phyloP scores from a whole-genome alignment of 352 stramenopile genomes.

The Globisporangium paroecandrum region DNA sequence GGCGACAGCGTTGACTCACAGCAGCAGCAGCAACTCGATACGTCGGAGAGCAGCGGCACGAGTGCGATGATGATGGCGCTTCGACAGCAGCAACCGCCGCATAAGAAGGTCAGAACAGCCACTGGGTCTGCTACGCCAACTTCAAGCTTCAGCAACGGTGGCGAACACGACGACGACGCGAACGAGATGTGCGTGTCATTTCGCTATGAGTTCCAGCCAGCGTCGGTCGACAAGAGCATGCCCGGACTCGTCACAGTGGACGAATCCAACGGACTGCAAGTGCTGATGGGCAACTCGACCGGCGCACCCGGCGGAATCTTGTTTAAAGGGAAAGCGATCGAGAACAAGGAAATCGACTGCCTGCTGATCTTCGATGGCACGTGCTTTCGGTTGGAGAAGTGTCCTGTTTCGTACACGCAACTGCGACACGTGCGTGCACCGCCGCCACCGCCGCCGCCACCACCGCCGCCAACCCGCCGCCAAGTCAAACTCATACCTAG shows the following conservation, averaged over 20 bases:
- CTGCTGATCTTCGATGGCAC: conserved; percentile 75
- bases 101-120: background rate
- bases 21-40: background rate
- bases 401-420: conserved; percentile 66
- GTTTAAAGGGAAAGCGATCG: conserved; percentile 75
- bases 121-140: background rate
- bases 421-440: conserved; percentile 64
- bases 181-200: conserved; percentile 52
- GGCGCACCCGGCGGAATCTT: conserved; percentile 53
- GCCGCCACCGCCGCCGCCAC: conserved; percentile 3
- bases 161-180: conserved; percentile 3
- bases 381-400: conserved; percentile 65
- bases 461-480: conserved; percentile 16
- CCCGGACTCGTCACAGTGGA: conserved; percentile 68
- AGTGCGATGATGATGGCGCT: conserved; percentile 15
- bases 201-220: conserved; percentile 83
- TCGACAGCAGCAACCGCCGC: background rate
- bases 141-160: background rate
- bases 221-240: conserved; percentile 65
- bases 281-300: conserved; percentile 56
- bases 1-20: background rate
- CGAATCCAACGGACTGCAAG: conserved; percentile 50
- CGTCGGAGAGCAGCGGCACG: background rate
- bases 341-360: conserved; percentile 83
- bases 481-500: conserved; percentile 4